These are phyloP conservation scores for Rhodotorula sp. DNA, from an alignment of 1,284 basidiomycete genomes.

Conservation along the genomic window DNA sequence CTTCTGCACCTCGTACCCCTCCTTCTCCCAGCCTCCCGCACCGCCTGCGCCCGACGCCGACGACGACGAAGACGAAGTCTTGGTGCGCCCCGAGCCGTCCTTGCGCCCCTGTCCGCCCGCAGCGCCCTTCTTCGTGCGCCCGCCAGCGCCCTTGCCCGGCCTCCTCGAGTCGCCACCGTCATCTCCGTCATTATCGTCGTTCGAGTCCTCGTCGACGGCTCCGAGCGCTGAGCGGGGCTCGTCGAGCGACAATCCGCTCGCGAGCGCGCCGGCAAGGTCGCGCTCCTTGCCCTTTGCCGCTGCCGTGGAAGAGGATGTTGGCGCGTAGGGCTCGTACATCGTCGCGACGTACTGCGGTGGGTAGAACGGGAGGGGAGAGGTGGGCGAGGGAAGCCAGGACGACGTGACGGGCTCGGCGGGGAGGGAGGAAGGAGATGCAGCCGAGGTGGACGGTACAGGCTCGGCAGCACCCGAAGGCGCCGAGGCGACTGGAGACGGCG, in stretches of 20 bases:
- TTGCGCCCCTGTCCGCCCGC: neutral
- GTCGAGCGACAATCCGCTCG: neutral
- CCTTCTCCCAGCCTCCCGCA: slow-evolving; percentile 58
- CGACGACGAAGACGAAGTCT: neutral
- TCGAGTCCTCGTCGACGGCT: neutral
- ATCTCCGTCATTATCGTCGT: slow-evolving; percentile 21
- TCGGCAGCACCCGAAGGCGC: neutral
- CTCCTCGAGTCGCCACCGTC: slow-evolving; percentile 6
- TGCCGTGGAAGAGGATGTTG: slow-evolving; percentile 6
- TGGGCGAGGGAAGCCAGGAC: neutral
- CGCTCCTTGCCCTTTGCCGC: slow-evolving; percentile 20
- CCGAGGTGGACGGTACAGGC: neutral
- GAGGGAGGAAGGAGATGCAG: neutral
- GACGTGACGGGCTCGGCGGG: neutral
- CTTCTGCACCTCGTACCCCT: slow-evolving; percentile 71
- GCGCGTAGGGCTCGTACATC: slow-evolving; percentile 34
- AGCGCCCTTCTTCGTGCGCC: slow-evolving; percentile 31
- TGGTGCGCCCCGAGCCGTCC: neutral
- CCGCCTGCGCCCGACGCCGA: neutral
- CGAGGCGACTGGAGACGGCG: neutral
- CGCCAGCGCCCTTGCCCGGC: slow-evolving; percentile 26
- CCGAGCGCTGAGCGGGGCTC: neutral
- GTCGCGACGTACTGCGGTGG: slow-evolving; percentile 43
- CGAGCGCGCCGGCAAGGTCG: slow-evolving; percentile 27
- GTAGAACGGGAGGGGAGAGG: slow-evolving; percentile 15